Conservation (phyloP, 495 filamentous ascomycete genomes). For the Tricharina praecox region DNA sequence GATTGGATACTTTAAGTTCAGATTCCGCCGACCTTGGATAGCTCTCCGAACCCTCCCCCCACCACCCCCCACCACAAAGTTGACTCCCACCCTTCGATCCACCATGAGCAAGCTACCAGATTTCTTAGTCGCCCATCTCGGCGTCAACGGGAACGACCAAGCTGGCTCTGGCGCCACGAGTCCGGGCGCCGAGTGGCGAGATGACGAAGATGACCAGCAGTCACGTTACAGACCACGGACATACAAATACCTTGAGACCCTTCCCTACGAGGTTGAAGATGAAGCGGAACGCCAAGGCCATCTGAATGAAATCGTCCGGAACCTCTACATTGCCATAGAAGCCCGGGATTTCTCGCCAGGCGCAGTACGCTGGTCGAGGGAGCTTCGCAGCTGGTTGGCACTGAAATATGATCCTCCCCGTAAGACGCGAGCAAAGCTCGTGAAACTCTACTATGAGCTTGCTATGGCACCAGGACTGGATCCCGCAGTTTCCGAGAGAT, state of each 20-base stretch:
- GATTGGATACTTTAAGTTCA: too few species aligned
- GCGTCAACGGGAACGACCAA: slow-evolving; percentile 24
- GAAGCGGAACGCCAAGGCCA: slow-evolving; percentile 53
- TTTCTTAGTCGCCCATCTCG: slow-evolving; percentile 23
- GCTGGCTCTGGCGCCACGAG: slow-evolving; percentile 25
- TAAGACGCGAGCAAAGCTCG: slow-evolving; percentile 62
- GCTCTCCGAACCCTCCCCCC: too few species aligned
- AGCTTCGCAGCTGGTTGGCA: slow-evolving; percentile 84
- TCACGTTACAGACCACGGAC: slow-evolving; percentile 70
- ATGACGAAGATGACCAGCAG: slow-evolving; percentile 37
- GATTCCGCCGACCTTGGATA: too few species aligned
- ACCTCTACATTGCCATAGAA: slow-evolving; percentile 78
- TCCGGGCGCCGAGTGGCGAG: slow-evolving; percentile 44
- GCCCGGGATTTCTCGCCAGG: slow-evolving; percentile 88
- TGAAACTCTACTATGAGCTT: slow-evolving; percentile 86
- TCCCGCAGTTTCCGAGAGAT: slow-evolving; percentile 62
- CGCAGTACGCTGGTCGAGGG: slow-evolving; percentile 90
- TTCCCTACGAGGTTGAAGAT: slow-evolving; percentile 75
- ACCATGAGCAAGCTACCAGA: slow-evolving; percentile 24
- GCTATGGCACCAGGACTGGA: slow-evolving; percentile 82
- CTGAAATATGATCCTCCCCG: slow-evolving; percentile 92
- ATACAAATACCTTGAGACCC: slow-evolving; percentile 73
- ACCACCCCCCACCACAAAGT: too few species aligned
- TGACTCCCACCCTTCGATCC: too few species aligned
- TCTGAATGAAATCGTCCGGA: slow-evolving; percentile 69